These are phyloP conservation scores for Benincasa hispida DNA, from an alignment of 306 rosid species.

Conservation along the genomic window DNA sequence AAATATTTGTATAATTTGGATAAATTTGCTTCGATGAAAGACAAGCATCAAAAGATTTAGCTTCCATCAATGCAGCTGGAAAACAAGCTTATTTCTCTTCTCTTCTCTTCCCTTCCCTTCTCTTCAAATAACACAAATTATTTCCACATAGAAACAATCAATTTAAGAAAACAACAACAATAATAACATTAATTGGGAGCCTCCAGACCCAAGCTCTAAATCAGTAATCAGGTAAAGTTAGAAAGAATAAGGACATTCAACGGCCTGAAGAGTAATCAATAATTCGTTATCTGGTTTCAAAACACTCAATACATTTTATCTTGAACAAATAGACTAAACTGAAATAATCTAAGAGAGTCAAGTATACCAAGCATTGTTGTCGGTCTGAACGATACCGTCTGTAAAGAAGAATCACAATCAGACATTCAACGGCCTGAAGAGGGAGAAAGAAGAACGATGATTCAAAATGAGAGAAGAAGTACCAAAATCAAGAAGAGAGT, in stretches of 20 bases:
- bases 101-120: not conserved
- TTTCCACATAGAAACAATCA: not conserved
- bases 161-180: not conserved
- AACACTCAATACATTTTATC: too few relatives aligned
- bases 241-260: not conserved
- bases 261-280: too few relatives aligned
- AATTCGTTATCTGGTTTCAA: too few relatives aligned
- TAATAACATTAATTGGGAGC: not conserved
- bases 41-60: not conserved
- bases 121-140: not conserved
- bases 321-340: too few relatives aligned
- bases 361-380: slow-evolving; percentile 26
- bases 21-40: not conserved
- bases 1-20: not conserved
- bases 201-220: not conserved
- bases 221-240: not conserved
- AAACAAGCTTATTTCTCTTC: not conserved
- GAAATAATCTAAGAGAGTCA: not conserved
- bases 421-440: slow-evolving; percentile 25
- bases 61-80: not conserved
- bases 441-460: not conserved
- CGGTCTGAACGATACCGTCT: slow-evolving; percentile 26
- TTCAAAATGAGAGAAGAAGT: not conserved
- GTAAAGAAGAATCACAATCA: slow-evolving; percentile 33
- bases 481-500: not conserved